These are phyloP conservation scores for Triangularia setosa DNA, from an alignment of 2,329 filamentous ascomycete species.

Conservation along the genomic window DNA sequence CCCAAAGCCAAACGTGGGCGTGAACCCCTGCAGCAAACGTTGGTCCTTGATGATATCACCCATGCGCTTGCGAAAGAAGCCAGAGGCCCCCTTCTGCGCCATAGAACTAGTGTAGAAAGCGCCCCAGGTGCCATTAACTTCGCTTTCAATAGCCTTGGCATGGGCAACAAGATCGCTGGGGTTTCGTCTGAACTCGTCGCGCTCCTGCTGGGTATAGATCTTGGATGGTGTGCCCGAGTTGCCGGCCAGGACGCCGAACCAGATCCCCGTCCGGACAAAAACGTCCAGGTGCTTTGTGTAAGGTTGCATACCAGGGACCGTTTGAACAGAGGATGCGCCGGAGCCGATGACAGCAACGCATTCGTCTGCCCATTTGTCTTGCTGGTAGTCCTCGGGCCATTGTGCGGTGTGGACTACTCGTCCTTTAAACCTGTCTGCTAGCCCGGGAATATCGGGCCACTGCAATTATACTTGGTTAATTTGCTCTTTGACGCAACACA, in stretches of 20 bases:
- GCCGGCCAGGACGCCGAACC: slow-evolving; percentile 9
- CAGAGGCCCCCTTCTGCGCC: background rate
- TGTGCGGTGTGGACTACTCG: background rate
- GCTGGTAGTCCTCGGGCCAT: background rate
- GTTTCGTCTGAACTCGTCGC: background rate
- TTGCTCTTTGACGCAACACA: background rate
- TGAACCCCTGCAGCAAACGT: slow-evolving; percentile 22
- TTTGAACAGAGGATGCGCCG: slow-evolving; percentile 23
- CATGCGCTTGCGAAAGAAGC: slow-evolving; percentile 8
- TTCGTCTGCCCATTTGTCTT: background rate
- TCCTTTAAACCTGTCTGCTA: background rate
- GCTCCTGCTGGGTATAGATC: background rate
- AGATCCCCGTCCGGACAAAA: slow-evolving; percentile 23
- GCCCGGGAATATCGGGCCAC: background rate
- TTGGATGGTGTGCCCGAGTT: background rate
- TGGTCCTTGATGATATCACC: background rate
- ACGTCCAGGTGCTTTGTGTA: slow-evolving; percentile 19
- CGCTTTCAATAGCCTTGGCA: background rate
- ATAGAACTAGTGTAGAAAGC: background rate
- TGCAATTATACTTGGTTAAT: background rate
- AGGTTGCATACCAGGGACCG: slow-evolving; percentile 15
- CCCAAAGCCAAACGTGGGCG: slow-evolving; percentile 38
- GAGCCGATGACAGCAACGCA: slow-evolving; percentile 24
- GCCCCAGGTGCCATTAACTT: background rate
- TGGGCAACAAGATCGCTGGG: background rate